Evolutionary conservation across 2,329 filamentous ascomycete genomes (phyloP), one percentile per base, ranked within the genome.

Genomic region (Ophiostoma novo-ulmi): DNA sequence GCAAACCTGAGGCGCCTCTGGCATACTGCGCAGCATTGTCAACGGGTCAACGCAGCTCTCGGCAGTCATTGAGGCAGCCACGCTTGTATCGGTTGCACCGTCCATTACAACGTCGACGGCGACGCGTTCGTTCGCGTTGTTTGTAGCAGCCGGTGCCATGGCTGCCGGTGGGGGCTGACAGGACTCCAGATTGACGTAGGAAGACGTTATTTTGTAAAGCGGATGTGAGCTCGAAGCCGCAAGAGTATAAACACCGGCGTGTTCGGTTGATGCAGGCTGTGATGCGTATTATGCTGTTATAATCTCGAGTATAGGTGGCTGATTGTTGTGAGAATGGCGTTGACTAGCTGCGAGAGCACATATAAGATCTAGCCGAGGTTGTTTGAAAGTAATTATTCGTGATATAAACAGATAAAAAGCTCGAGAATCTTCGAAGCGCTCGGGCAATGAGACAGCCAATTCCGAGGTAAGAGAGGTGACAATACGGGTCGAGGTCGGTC

Each of bases 1-100:
- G 77, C 74, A 75, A 35, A 73, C 73, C 44, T 72, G 70, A 0
- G 74, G 73, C 2, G 74, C 72, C 55, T 73, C 69, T 0, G 74
- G 74, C 72, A 75, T 74, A 70, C 81, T 85, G 74, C 82, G 79
- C 36, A 85, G 80, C 67, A 83, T 79, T 52, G 83, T 83, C 63
- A 85, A 79, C 68, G 82, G 80, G 73, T 84, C 82, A 71, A 81
- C 79, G 70, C 77, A 79, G 72, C 76, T 77, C 70, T 78, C 75
- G 48, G 75, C 75, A 39, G 77, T 77, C 66, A 78, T 76, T 55
- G 72, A 73, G 38, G 76, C 76, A 41, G 75, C 75, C 10, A 78
- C 76, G 70, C 75, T 78, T 38, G 73, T 73, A 36, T 78, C 76
- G 61, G 77, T 73, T 20, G 74, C 74, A 26, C 75, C 74, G 26